Evolutionary conservation across 768 basidiomycete species (phyloP), one percentile per base, ranked within the genome.

Genomic region (Tubosaeta brunneosetosa): DNA sequence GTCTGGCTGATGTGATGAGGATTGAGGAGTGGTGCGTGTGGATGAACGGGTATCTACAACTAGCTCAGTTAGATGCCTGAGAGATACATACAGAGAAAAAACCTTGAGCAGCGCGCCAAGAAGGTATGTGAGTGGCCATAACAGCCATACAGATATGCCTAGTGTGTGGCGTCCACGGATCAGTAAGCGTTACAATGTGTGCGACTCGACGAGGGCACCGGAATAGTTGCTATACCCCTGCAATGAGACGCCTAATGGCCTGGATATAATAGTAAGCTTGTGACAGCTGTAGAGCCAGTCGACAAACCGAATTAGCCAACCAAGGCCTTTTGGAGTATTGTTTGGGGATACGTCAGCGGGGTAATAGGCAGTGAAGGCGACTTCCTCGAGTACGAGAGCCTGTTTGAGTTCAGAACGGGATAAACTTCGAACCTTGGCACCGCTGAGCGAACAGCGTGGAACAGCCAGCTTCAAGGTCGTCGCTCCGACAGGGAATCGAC

Each of bases 351-450:
- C 64, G 44, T 79, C 73, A 8, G 82, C 77, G 27, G 86, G 86
- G 61, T 88, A 88, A 62, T 78, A 87, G 1, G 74, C 77, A 27
- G 80, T 84, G 59, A 84, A 88, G 0, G 77, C 76, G 29, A 85
- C 75, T 64, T 88, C 83, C 36, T 84, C 77, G 7, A 88, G 71
- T 31, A 69, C 59, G 29, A 88, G 66, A 0, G 81, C 83, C 19
- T 74, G 71, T 17, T 70, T 66, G 55, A 47, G 50, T 25, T 49
- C 65, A 46, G 55, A 58, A 45, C 53, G 66, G 34, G 50, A 61
- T 7, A 34, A 49, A 44, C 22, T 22, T 22, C 61, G 70, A 43
- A 76, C 67, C 59, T 71, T 79, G 29, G 71, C 67, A 50, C 61
- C 63, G 31, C 83, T 77, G 44, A 83, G 62, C 8, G 66, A 41